Conservation (phyloP, 176 grass and related monocot genomes). For the Triticum monococcum region DNA sequence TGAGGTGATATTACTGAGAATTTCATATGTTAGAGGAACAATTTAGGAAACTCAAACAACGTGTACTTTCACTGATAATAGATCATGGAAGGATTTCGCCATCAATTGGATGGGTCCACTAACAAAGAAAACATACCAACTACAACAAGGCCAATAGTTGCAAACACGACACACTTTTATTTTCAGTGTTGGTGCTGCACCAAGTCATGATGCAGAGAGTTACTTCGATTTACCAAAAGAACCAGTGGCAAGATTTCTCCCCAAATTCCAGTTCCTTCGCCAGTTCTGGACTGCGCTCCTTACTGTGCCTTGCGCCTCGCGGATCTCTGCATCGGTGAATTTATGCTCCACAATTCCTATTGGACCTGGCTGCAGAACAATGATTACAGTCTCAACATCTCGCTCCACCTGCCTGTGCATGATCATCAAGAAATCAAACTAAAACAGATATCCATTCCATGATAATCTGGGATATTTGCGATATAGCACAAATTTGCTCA, state of each 20-base stretch:
- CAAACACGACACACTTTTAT: background rate
- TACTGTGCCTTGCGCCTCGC: constrained; percentile 51
- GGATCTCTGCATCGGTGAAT: constrained; percentile 62
- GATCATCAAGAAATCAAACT: constrained; percentile 5
- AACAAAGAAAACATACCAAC: background rate
- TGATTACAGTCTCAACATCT: constrained; percentile 88
- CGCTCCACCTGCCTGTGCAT: constrained; percentile 67
- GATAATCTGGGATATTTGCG: background rate
- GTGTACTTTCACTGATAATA: background rate
- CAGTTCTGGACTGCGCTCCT: constrained; percentile 64
- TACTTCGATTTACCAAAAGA: constrained; percentile 32
- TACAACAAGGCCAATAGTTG: background rate
- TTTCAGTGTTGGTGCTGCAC: background rate
- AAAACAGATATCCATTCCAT: background rate
- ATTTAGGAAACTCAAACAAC: background rate
- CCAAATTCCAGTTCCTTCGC: constrained; percentile 43
- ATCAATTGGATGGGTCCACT: background rate
- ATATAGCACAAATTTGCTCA: background rate
- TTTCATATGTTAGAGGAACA: background rate
- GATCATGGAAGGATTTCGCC: background rate
- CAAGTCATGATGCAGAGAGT: too few species aligned
- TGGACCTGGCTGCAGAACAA: constrained; percentile 75
- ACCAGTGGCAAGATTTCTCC: constrained; percentile 30
- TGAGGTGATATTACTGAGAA: background rate
- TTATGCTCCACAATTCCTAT: constrained; percentile 83